Evolutionary conservation across 257 asterid species (phyloP), one percentile per base, ranked within the genome.

Genomic region (Nemophila menziesii): DNA sequence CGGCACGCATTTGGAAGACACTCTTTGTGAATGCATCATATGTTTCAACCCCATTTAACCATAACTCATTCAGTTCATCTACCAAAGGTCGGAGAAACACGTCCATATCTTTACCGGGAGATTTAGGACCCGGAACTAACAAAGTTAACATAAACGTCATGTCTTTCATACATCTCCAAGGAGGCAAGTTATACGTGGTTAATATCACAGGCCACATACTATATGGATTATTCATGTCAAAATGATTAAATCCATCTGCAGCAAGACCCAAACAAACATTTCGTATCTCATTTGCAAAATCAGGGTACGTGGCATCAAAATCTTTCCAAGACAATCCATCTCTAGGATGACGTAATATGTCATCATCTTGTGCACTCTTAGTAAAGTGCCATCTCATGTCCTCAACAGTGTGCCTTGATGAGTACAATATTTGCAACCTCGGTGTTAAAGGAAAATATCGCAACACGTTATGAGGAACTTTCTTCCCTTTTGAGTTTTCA

Each of bases 241-340:
- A 48, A 11, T 22, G 43, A 29, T 20, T 55, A 20, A 55, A 46
- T 16, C 63, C 56, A 48, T 48, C 44, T 6, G 16, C 11, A 18
- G 39, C 43, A 5, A 48, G 24, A 1, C 57, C 56, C 33, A 48
- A 54, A 11, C 45, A 20, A n/a, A 48, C 51, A 33, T 57, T 57
- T 33, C 54, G 23, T 13, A 49, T 8, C 0, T 51, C 65, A 9
- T 39, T 44, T 0, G 55, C 34, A 17, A 60, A 60, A 7, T 53
- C 46, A 15, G 17, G 47, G 16, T 46, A 12, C 22, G 11, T 10
- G 8, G 20, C 15, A 4, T 61, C 52, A 34, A 61, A 54, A 19
- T 22, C 38, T 16, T 48, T 46, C 63, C 57, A 54, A 21, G 10
- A 19, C 14, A 40, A 29, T 16, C 46, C 39, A 40, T 47, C 52